phyloP scores from a whole-genome alignment of 2,329 filamentous ascomycete species.

The Aspergillus hortae region DNA sequence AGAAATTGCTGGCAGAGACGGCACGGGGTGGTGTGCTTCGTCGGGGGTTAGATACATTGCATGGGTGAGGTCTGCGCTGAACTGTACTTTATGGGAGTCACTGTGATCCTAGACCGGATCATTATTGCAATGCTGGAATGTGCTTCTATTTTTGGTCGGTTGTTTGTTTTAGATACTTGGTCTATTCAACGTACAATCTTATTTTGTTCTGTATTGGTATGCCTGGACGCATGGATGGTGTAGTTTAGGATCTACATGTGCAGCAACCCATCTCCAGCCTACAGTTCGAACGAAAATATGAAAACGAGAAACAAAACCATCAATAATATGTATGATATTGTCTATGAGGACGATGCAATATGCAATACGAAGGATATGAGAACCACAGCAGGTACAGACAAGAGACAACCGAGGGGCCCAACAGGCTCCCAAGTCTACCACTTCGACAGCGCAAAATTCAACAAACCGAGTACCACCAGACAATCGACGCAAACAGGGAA shows the following conservation, averaged over 20 bases:
- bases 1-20: constrained; percentile 9
- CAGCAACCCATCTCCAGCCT: neutral
- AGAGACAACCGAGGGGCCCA: neutral
- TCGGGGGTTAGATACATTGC: constrained; percentile 19
- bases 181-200: neutral
- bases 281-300: neutral
- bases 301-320: neutral
- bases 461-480: neutral
- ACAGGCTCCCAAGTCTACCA: neutral
- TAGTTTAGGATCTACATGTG: too few species aligned
- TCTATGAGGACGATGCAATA: constrained; percentile 11
- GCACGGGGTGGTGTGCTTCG: constrained; percentile 1
- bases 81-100: constrained; percentile 25
- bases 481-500: neutral
- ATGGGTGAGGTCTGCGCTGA: constrained; percentile 15
- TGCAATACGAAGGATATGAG: constrained; percentile 4
- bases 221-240: neutral
- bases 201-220: neutral
- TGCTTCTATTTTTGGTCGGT: constrained; percentile 10
- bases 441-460: neutral
- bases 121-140: constrained; percentile 18
- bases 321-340: constrained; percentile 11
- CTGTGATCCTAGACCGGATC: constrained; percentile 16
- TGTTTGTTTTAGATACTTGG: constrained; percentile 4
- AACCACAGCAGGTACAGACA: neutral